These are phyloP conservation scores for Fusarium mangiferae DNA, from an alignment of 2,329 filamentous ascomycete species.

Conservation along the genomic window DNA sequence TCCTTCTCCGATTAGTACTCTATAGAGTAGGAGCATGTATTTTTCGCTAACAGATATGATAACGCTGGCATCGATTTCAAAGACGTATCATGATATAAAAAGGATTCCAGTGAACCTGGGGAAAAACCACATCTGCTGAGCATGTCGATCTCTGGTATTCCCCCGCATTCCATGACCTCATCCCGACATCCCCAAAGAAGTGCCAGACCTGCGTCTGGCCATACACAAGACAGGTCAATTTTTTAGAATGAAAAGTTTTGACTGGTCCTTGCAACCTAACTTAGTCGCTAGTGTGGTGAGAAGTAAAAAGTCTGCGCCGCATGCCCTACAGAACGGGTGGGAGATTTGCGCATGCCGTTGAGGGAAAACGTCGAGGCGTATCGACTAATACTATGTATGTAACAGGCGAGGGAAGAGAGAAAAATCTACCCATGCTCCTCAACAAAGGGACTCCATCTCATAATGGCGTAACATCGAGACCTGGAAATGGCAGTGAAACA, in stretches of 20 bases:
- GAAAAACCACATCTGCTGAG: constrained; percentile 10
- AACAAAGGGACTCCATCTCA: constrained; percentile 29
- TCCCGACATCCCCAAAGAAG: constrained; percentile 40
- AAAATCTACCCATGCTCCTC: constrained; percentile 21
- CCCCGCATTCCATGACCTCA: constrained; percentile 51
- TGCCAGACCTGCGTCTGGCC: constrained; percentile 39
- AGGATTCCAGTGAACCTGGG: constrained; percentile 2
- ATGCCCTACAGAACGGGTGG: constrained; percentile 1
- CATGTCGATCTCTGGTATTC: constrained; percentile 39
- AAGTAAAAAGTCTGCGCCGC: constrained; percentile 25
- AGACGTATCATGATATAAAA: neutral
- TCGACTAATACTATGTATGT: neutral
- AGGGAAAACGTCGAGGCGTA: constrained; percentile 27
- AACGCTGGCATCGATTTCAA: neutral
- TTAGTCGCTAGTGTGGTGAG: neutral
- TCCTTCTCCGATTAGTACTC: neutral
- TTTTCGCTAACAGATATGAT: neutral
- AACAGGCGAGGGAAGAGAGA: constrained; percentile 5
- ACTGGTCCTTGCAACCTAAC: constrained; percentile 1
- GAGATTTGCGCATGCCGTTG: constrained; percentile 31
- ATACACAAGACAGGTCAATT: constrained; percentile 31
- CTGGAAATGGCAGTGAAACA: constrained; percentile 37
- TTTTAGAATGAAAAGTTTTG: constrained; percentile 2
- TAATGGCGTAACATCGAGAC: constrained; percentile 27
- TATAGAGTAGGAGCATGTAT: neutral